Base-by-base conservation (phyloP, 148 eudicot genomes). In the Rhododendron kiyosumense region DNA sequence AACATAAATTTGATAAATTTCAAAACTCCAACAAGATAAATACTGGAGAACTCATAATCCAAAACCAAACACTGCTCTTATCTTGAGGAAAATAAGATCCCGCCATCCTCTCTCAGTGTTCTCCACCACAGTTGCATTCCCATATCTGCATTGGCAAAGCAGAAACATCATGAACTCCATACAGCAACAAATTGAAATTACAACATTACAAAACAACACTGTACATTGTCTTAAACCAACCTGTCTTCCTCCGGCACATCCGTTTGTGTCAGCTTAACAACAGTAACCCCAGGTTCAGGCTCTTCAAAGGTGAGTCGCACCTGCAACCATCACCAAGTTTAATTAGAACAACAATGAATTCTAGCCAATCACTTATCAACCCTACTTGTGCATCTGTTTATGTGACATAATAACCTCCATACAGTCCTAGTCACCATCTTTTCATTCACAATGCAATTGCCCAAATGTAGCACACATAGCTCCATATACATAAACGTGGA, bases 31-130 rank as follows among this genome's bases (percentile, higher is more conserved):
- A 48, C 61, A 54, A 26, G 78, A 78, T 28, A 46, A 36, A 34
- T 81, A 34, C 38, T 17, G 30, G 45, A 79, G 43, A 52, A 38
- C 80, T 92, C 89, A 96, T 76, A 96, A 91, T 54, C 99, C 98
- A 88, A 96, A 97, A 83, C 99, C 99, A 87, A 97, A 97, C 85
- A 97, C 94, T 9, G 98, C 99, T 24, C 98, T 91, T 84, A 97
- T 93, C 93, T 88, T 95, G 90, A 93, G 92, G 92, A 97, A 94
- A 79, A 97, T 97, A 15, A 97, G 95, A 92, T 97, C 99, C 81
- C 98, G 87, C 99, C 99, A 97, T 46, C 99, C 99, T 87, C 98
- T 94, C 88, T 97, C 99, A 0, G 99, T 97, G 87, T 97, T 97
- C 91, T 97, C 99, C 84, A 92, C 98, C 88, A 97, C 99, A 12